Evolutionary conservation across 139 green algal species (phyloP), one percentile per base, ranked within the genome.

Genomic region (Limnomonas spitsbergensis): DNA sequence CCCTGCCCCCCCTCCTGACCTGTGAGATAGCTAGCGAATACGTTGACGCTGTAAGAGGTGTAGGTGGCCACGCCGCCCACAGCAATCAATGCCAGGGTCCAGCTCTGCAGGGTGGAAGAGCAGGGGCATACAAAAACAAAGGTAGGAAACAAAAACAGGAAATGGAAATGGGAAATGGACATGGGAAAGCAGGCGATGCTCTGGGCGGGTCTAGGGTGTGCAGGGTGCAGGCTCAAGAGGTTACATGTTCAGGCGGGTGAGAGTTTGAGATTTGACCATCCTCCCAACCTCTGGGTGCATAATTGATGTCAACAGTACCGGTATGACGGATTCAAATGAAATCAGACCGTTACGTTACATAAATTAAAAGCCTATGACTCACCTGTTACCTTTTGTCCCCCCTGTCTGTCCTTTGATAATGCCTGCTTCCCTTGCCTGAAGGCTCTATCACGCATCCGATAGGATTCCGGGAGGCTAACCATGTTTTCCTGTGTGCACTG

Each of bases 11-110:
- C 47, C 14, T 20, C 20, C 14, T 61, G 14, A 61, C 95, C 94
- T 26, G 93, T 76, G 3, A 84, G 66, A 78, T 97, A 98, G 77
- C 88, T 94, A 14, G 81, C 84, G 4, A 89, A 87, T 1, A 93
- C 81, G 34, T 97, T 88, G 78, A 80, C 68, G 35, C 77, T 81
- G 71, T 94, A 95, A 36, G 89, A 83, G 26, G 54, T 67, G 77
- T 90, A 88, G 9, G 85, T 88, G 37, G 78, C 75, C 0, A 69
- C 83, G 20, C 80, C 78, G 53, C 89, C 86, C 0, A 84, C 37
- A 0, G 77, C 71, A 0, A 83, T 83, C 0, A 90, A 77, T 2
- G 40, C 88, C 0, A 90, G 39, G 0, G 83, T 88, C 90, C 90
- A 96, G 0, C 75, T 9, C 42, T 77, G 71, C 26, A n/a, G n/a